phyloP scores from a whole-genome alignment of 2,329 filamentous ascomycete species.

The Metarhizium humberi region DNA sequence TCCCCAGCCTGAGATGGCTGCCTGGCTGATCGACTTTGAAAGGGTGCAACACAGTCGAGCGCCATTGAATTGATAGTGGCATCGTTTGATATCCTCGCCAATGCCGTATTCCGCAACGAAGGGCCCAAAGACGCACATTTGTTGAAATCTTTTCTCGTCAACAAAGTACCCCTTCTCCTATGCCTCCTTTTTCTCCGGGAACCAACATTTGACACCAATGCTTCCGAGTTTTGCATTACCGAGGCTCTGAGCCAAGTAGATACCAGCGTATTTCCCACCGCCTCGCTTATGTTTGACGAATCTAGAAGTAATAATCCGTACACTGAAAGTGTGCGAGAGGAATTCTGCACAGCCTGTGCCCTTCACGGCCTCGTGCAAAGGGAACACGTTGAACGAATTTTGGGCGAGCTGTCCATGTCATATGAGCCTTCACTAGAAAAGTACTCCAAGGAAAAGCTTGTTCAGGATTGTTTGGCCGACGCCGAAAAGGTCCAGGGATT shows the following conservation, averaged over 20 bases:
- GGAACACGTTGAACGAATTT: constrained; percentile 64
- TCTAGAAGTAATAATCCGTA: constrained; percentile 48
- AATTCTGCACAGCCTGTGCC: constrained; percentile 87
- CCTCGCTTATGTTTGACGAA: constrained; percentile 50
- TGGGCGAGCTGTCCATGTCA: constrained; percentile 78
- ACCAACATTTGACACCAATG: constrained; percentile 59
- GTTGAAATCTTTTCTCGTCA: constrained; percentile 78
- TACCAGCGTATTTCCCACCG: constrained; percentile 61
- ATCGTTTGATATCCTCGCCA: constrained; percentile 82
- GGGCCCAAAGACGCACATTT: constrained; percentile 54
- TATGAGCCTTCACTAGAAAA: constrained; percentile 65
- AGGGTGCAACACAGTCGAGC: constrained; percentile 69
- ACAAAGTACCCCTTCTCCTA: constrained; percentile 49
- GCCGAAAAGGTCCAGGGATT: constrained; percentile 66
- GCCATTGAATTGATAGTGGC: constrained; percentile 78
- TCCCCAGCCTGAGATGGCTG: not conserved
- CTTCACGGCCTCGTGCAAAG: constrained; percentile 78
- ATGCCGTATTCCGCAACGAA: constrained; percentile 64
- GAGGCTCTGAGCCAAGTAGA: constrained; percentile 73
- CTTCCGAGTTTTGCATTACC: constrained; percentile 58
- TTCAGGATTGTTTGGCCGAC: constrained; percentile 69
- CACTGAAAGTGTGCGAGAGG: constrained; percentile 49
- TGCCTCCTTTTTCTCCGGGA: constrained; percentile 48
- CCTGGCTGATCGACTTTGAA: constrained; percentile 6
- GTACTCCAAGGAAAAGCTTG: constrained; percentile 68